A percentile compares a stretch with the other conserved stretches of the same genome.
Evolutionary conservation across 2,329 filamentous ascomycete species (phyloP).

Genomic region (Aspergillus pseudotamarii): DNA sequence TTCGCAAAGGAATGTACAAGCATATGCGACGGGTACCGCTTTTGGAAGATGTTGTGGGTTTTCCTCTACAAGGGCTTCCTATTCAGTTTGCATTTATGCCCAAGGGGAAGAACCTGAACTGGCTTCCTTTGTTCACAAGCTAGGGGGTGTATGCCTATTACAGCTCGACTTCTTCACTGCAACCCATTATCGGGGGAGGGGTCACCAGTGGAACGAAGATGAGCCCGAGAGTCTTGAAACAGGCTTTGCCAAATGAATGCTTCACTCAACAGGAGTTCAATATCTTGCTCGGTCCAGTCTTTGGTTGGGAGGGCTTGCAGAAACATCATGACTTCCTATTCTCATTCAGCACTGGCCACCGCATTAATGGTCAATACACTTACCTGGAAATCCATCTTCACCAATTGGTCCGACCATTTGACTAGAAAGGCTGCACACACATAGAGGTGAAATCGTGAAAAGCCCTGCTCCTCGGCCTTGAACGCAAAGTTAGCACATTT

Average conservation of each 20-base stretch:
- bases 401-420: conserved; percentile 94
- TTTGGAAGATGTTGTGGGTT: conserved; percentile 75
- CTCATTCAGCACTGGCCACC: conserved; percentile 15
- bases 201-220: conserved; percentile 59
- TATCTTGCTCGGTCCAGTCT: conserved; percentile 96
- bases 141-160: conserved; percentile 28
- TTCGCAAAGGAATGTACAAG: conserved; percentile 79
- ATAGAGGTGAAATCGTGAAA: conserved; percentile 97
- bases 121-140: conserved; percentile 12
- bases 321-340: conserved; percentile 99
- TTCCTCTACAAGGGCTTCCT: conserved; percentile 95
- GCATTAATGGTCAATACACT: conserved; percentile 12
- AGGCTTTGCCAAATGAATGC: conserved; percentile 98
- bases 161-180: conserved; percentile 39
- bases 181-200: conserved; percentile 37
- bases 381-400: conserved; percentile 89
- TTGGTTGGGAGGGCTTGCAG: conserved; percentile 90
- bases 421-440: conserved; percentile 97
- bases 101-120: conserved; percentile 1
- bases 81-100: conserved; percentile 63
- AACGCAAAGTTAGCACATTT: conserved; percentile 20
- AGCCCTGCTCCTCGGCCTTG: conserved; percentile 96
- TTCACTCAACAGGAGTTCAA: conserved; percentile 91
- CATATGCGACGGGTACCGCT: conserved; percentile 86
- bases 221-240: conserved; percentile 91